phyloP scores from a whole-genome alignment of 2,329 filamentous ascomycete species.

The Fusarium sp. region DNA sequence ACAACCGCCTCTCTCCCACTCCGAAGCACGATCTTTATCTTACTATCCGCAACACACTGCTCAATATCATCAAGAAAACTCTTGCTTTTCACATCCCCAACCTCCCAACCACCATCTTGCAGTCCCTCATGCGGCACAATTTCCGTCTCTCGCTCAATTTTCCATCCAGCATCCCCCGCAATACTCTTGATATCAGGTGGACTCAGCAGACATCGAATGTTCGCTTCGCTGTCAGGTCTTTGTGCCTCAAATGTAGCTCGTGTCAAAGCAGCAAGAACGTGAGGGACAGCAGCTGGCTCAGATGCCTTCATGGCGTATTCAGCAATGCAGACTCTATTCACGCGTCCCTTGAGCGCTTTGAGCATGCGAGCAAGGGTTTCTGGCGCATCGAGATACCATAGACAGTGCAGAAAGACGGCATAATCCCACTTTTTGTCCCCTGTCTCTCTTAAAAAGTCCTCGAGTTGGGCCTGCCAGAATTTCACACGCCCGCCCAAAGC shows the following conservation, averaged over 20 bases:
- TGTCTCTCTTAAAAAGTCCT: not conserved
- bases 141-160: not conserved
- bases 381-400: conserved; percentile 1
- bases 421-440: not conserved
- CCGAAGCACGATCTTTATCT: not conserved
- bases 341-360: not conserved
- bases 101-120: conserved; percentile 9
- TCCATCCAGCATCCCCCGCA: not conserved
- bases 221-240: not conserved
- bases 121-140: not conserved
- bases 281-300: not conserved
- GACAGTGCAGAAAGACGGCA: conserved; percentile 5
- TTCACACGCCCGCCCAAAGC: not conserved
- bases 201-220: not conserved
- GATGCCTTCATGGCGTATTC: conserved; percentile 19
- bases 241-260: conserved; percentile 8
- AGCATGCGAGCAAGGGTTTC: not conserved
- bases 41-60: not conserved
- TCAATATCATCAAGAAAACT: not conserved
- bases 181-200: conserved; percentile 1
- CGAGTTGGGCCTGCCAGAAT: not conserved
- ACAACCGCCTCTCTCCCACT: not conserved
- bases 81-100: not conserved
- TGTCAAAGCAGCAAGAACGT: not conserved
- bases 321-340: not conserved